Evolutionary conservation across 148 eudicot species (phyloP), one percentile per base, ranked within the genome.

Genomic region (Camellia sinensis): DNA sequence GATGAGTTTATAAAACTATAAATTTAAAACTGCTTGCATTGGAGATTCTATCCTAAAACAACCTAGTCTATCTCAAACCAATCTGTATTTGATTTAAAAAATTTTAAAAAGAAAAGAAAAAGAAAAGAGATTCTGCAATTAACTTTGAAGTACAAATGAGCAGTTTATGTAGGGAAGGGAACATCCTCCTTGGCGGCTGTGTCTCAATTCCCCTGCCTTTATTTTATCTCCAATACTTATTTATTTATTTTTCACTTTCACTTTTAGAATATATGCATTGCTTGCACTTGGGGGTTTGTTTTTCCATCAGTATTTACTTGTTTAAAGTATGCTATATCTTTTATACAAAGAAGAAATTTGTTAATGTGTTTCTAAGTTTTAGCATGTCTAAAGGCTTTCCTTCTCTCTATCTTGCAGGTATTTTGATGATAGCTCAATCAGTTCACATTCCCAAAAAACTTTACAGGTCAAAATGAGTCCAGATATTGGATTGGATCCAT

Each of bases 261-360:
- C 61, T 74, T 81, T 54, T 44, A 52, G 83, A 52, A 69, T 69
- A 69, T 57, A 57, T 57, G 61, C 61, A 57, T 57, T 57, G 15
- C 61, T 57, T 57, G 52, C 61, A 14, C 8, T 57, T 11, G 61
- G 3, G 80, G 88, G 54, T 78, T 82, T 75, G 43, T 69, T 69
- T 7, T 69, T 3, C 73, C 7, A 40, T 67, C n/a, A 3, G 5
- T 18, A 22, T 44, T 14, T 69, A 13, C 22, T 44, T 69, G 3
- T 44, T 69, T 69, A 69, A 3, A 69, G 21, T 69, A 68, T 57
- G 13, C 9, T 7, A 6, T 7, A 5, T 48, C 5, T 48, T 48
- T 7, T 7, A 48, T 3, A 48, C 52, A 48, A 48, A 48, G 52
- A 48, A 48, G 52, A 48, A 48, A 48, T 57, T 10, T 4, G 50